phyloP scores from a whole-genome alignment of 2,329 filamentous ascomycete genomes.

The Fusarium avenaceum region DNA sequence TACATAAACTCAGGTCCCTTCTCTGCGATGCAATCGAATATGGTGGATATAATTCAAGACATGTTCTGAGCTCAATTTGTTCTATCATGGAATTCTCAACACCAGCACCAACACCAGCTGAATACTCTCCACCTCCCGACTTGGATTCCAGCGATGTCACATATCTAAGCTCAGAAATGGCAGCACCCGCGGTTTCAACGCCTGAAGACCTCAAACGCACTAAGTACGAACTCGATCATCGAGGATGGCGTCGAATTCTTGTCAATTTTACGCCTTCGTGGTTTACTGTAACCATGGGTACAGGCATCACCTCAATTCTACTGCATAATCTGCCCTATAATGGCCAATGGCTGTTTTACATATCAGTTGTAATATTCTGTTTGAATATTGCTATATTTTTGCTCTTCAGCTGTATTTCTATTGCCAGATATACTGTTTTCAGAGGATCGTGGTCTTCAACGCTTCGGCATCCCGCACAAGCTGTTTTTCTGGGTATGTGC shows the following conservation, averaged over 20 bases:
- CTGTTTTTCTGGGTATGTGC: conserved; percentile 47
- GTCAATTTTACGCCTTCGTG: conserved; percentile 34
- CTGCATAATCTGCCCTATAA: conserved; percentile 71
- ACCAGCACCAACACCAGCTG: too few species aligned
- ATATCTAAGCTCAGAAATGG: conserved; percentile 19
- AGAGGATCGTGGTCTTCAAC: conserved; percentile 72
- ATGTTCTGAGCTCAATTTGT: neutral
- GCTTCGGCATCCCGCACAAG: conserved; percentile 72
- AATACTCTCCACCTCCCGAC: conserved; percentile 2
- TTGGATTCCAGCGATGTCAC: conserved; percentile 18
- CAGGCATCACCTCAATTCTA: conserved; percentile 71
- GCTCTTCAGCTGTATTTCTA: conserved; percentile 62
- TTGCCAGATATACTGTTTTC: conserved; percentile 71
- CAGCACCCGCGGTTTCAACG: neutral
- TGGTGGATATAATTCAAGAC: neutral
- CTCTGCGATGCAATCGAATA: neutral
- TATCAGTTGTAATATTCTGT: conserved; percentile 68
- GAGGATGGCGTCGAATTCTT: conserved; percentile 35
- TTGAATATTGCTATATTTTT: conserved; percentile 69
- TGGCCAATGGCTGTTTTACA: conserved; percentile 65
- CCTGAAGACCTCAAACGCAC: neutral
- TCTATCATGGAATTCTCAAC: neutral
- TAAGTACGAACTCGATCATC: conserved; percentile 1
- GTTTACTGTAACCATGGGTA: conserved; percentile 71
- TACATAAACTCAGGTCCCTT: neutral